Base-by-base conservation (phyloP, 176 grass and related monocot species). In the Poa annua region DNA sequence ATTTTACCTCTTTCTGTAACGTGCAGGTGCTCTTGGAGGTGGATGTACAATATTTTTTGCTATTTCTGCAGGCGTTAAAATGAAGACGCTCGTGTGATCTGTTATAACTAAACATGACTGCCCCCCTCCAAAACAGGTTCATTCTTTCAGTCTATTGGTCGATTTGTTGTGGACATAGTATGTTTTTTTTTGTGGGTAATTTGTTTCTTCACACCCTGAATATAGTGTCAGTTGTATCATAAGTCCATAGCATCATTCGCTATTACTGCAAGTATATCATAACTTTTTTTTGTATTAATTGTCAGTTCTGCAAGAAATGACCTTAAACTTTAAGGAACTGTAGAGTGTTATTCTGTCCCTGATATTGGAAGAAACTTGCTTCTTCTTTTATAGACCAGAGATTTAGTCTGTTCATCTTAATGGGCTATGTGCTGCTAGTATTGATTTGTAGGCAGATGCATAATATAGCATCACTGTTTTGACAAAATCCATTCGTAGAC, bases 51-150 rank as follows among this genome's bases (percentile, higher is more conserved):
- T 29, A 29, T 29, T 29, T 29, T 29, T 29, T 29, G 29, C 29
- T 29, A 29, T 29, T 29, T 29, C 29, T 29, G 29, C 29, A 29
- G 29, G 29, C 29, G 29, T 29, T 29, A 29, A 29, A 29, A 29
- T 29, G 29, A 29, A 29, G 29, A 29, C 2, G 1, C 29, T 29
- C 29, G 29, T 29, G 29, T 29, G 29, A 29, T 29, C 29, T 29
- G 29, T 29, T 29, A 29, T 29, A 29, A 29, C 29, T 29, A 29
- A 29, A 29, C 29, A 29, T 29, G 29, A 29, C 29, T 29, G 1
- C 1, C 66, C 17, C 78, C 72, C 20, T 85, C 63, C 71, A 60
- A 72, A 72, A 77, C 85, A 90, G 78, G 74, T 82, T 78, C 15
- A 56, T 74, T 81, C 77, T 81, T 29, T 29, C 29, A 1, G 29